Evolutionary conservation across 441 rosid genomes (phyloP).

Genomic region (Populus hybrid): DNA sequence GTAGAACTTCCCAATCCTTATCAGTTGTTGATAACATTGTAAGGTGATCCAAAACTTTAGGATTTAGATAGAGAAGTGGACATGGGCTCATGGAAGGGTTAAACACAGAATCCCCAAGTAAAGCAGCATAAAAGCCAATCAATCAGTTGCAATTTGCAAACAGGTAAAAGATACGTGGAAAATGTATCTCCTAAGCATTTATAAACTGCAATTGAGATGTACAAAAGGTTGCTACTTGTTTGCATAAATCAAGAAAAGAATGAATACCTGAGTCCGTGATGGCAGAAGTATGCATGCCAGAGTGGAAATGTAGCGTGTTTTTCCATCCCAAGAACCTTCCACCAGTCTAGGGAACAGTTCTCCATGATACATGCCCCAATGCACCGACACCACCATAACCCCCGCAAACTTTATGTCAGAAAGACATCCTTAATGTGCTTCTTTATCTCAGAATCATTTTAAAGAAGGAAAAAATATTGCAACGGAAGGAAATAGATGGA

Average conservation of each 20-base stretch:
- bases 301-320: constrained; percentile 61
- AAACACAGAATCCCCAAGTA: background rate
- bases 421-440: background rate
- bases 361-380: constrained; percentile 84
- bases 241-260: background rate
- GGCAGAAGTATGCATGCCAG: constrained; percentile 87
- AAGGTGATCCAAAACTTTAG: background rate
- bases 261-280: constrained; percentile 66
- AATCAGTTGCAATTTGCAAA: background rate
- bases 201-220: background rate
- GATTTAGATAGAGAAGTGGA: background rate
- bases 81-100: background rate
- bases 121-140: background rate
- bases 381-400: constrained; percentile 98
- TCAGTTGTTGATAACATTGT: background rate
- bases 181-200: background rate
- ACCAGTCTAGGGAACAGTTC: constrained; percentile 89
- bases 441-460: background rate
- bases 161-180: background rate
- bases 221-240: background rate
- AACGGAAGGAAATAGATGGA: background rate
- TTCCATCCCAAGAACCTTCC: constrained; percentile 54
- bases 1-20: no score
- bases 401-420: constrained; percentile 63
- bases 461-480: no score